phyloP scores from a whole-genome alignment of 2,329 filamentous ascomycete species.

The Neopestalotiopsis clavispora region DNA sequence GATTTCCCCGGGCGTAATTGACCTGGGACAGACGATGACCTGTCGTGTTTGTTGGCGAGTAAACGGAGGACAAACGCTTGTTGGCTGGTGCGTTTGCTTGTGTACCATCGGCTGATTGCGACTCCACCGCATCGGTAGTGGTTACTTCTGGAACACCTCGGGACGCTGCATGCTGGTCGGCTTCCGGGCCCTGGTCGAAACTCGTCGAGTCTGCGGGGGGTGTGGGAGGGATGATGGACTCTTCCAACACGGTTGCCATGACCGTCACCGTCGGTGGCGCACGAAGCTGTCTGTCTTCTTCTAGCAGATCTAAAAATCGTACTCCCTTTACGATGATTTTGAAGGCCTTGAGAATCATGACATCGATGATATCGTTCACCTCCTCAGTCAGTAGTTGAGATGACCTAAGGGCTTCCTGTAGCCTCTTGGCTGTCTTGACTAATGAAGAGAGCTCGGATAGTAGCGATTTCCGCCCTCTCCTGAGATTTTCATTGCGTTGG shows the following conservation, averaged over 20 bases:
- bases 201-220: constrained; percentile 63
- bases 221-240: constrained; percentile 64
- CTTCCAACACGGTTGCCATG: constrained; percentile 65
- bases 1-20: constrained; percentile 46
- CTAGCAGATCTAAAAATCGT: constrained; percentile 85
- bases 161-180: constrained; percentile 45
- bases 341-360: constrained; percentile 93
- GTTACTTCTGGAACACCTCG: constrained; percentile 39
- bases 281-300: constrained; percentile 61
- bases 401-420: constrained; percentile 74
- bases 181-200: constrained; percentile 47
- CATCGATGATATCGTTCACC: constrained; percentile 80
- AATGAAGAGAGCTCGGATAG: constrained; percentile 88
- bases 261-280: constrained; percentile 58
- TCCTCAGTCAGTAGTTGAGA: constrained; percentile 54
- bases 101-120: constrained; percentile 42
- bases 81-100: constrained; percentile 42
- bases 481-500: constrained; percentile 74
- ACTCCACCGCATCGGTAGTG: constrained; percentile 38
- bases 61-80: constrained; percentile 54
- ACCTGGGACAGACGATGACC: constrained; percentile 40
- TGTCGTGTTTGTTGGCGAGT: constrained; percentile 37
- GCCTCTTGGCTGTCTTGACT: constrained; percentile 84
- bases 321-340: constrained; percentile 92
- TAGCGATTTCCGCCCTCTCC: constrained; percentile 83